Conservation (phyloP, 2,329 filamentous ascomycete species). For the Penicillium fuscoglaucum region DNA sequence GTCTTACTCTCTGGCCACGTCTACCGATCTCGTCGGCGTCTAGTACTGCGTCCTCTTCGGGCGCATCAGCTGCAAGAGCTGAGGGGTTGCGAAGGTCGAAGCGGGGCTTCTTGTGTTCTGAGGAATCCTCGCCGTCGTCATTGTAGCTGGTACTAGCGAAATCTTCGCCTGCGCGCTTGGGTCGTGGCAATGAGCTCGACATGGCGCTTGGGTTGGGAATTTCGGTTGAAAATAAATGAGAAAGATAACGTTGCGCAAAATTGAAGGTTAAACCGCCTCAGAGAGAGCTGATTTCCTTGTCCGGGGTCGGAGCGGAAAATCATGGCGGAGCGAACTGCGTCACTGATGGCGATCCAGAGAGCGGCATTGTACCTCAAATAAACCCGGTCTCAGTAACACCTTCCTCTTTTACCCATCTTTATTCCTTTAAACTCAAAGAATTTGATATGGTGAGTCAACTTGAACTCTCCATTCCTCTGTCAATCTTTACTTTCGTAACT, state of each 20-base stretch:
- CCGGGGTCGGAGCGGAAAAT: conserved; percentile 45
- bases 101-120: conserved; percentile 71
- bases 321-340: conserved; percentile 39
- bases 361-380: conserved; percentile 9
- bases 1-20: conserved; percentile 71
- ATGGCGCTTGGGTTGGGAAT: conserved; percentile 36
- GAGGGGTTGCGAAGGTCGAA: conserved; percentile 96
- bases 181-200: conserved; percentile 68
- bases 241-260: conserved; percentile 3
- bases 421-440: background rate
- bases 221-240: background rate
- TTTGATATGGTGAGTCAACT: conserved; percentile 28
- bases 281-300: conserved; percentile 13
- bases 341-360: conserved; percentile 31
- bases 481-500: conserved; percentile 12
- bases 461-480: background rate
- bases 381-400: background rate
- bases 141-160: conserved; percentile 74
- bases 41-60: conserved; percentile 72
- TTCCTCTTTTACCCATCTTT: conserved; percentile 4
- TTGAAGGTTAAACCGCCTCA: conserved; percentile 3
- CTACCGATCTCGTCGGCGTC: conserved; percentile 90
- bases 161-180: conserved; percentile 79
- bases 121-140: conserved; percentile 46
- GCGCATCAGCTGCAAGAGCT: conserved; percentile 78